Base-by-base conservation (phyloP, 2,329 filamentous ascomycete genomes). In the Epichloe amarillans region DNA sequence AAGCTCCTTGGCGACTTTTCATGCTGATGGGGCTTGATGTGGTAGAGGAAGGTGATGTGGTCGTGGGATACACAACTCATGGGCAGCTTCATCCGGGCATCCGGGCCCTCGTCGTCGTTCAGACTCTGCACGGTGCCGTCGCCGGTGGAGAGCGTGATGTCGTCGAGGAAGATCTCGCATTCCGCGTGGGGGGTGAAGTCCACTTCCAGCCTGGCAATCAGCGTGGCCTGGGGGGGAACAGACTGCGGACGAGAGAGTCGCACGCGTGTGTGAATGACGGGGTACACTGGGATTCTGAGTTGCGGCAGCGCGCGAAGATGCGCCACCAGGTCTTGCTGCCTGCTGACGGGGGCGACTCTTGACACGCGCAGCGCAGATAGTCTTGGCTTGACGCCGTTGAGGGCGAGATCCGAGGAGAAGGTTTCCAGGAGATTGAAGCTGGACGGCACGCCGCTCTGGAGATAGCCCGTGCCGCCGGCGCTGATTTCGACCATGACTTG, bases 391-490 rank as follows among this genome's bases (percentile, higher is more conserved):
- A 80, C 69, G 37, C 82, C 79, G 15, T 69, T 71, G 17, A 88
- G 70, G 26, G 74, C 75, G 21, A 81, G 77, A 60, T 89, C 86
- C 54, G 72, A 72, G 49, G 76, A 74, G 54, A 91, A 86, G 3
- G 86, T 77, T 61, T 86, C 83, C 14, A 93, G 76, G n/a, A 91
- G 71, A 63, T 91, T 93, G 55, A 87, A 72, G 2, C 84, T 82
- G 6, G 82, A 76, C 0, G 86, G 82, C 26, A 82, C 67, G 52
- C 81, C 79, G 60, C 83, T 87, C 37, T 79, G 77, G 35, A 91
- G 73, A 60, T 88, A 88, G 49, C 84, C 82, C 52, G 78, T 72
- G 10, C 68, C 64, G 39, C 58, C 57, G 11, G 59, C 54, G 49
- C 53, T 56, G 14, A 60, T 52, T n/a, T 64, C 61, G 6, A 57